These are phyloP conservation scores for Epichloe hybrida DNA, from an alignment of 2,329 filamentous ascomycete genomes.

Conservation along the genomic window DNA sequence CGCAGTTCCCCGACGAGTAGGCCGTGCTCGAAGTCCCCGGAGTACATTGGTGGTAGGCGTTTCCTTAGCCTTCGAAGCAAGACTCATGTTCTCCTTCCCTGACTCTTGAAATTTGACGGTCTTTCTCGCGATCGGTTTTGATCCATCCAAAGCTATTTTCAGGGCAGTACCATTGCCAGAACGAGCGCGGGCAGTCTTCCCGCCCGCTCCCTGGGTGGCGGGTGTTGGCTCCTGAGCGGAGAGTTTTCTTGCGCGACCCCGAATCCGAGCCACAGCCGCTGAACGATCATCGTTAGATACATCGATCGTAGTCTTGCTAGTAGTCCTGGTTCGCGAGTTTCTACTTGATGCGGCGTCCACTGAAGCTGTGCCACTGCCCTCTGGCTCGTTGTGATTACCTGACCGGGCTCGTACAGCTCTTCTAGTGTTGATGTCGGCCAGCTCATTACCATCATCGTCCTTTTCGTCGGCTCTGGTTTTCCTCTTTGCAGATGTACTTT, in stretches of 20 bases:
- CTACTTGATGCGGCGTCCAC: background rate
- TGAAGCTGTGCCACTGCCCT: slow-evolving; percentile 5
- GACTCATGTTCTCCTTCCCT: slow-evolving; percentile 49
- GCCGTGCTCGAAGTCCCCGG: slow-evolving; percentile 22
- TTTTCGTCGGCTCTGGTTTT: slow-evolving; percentile 42
- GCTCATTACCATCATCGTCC: slow-evolving; percentile 29
- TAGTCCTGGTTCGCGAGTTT: slow-evolving; percentile 13
- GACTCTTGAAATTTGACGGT: slow-evolving; percentile 50
- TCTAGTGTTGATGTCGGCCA: slow-evolving; percentile 17
- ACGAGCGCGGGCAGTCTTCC: slow-evolving; percentile 18
- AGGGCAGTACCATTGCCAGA: slow-evolving; percentile 11
- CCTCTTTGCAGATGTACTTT: slow-evolving; percentile 25
- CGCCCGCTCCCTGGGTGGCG: slow-evolving; percentile 14
- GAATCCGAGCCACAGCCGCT: slow-evolving; percentile 11
- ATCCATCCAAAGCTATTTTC: slow-evolving; percentile 20
- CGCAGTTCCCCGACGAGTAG: slow-evolving; percentile 29
- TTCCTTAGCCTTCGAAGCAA: slow-evolving; percentile 24
- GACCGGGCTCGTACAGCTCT: slow-evolving; percentile 28
- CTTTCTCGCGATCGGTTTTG: slow-evolving; percentile 40
- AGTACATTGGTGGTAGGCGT: slow-evolving; percentile 17
- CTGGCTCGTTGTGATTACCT: slow-evolving; percentile 26
- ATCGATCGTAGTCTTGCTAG: slow-evolving; percentile 15
- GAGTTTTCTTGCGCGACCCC: slow-evolving; percentile 31
- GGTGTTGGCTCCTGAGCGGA: slow-evolving; percentile 13
- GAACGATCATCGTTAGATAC: slow-evolving; percentile 11